A percentile compares a stretch with the other conserved stretches of the same genome.
Conservation (phyloP, 192 early-diverging fungal species). For the Irineochytrium annulatum region DNA sequence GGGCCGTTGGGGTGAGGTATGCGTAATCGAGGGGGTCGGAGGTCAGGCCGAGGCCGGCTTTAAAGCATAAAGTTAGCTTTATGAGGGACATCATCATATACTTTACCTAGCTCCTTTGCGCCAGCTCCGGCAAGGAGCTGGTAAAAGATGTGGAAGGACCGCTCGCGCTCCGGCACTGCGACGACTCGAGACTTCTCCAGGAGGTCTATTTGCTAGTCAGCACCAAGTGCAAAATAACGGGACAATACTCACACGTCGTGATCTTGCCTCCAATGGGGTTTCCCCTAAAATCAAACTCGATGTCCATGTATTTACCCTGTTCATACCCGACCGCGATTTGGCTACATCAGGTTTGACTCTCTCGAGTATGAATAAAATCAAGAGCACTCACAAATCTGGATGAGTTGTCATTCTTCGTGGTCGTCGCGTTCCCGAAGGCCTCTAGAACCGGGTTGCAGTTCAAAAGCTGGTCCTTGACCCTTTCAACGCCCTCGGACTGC, state of each 20-base stretch:
- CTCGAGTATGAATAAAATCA: no score
- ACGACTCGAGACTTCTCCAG: slow-evolving; percentile 34
- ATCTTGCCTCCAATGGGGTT: slow-evolving; percentile 22
- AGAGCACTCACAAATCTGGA: slow-evolving; percentile 35
- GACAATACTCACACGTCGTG: slow-evolving; percentile 31
- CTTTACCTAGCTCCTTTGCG: slow-evolving; percentile 48
- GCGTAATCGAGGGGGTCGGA: slow-evolving; percentile 9
- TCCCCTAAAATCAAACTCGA: slow-evolving; percentile 27
- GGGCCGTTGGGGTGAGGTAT: slow-evolving; percentile 15
- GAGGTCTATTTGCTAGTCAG: slow-evolving; percentile 5
- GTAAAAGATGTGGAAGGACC: slow-evolving; percentile 91
- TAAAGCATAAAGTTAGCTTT: not conserved
- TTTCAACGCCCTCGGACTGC: slow-evolving; percentile 13
- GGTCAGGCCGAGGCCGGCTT: slow-evolving; percentile 9
- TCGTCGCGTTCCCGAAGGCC: slow-evolving; percentile 42
- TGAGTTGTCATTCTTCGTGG: slow-evolving; percentile 40
- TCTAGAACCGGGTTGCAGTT: slow-evolving; percentile 35
- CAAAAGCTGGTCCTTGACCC: slow-evolving; percentile 22
- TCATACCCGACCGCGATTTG: no score
- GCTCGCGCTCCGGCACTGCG: slow-evolving; percentile 42
- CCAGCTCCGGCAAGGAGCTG: slow-evolving; percentile 77
- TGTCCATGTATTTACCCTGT: slow-evolving; percentile 35
- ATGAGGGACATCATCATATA: not conserved
- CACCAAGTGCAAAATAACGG: no score
- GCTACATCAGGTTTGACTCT: no score